A percentile compares a stretch with the other conserved stretches of the same genome.
Evolutionary conservation across 2,329 filamentous ascomycete genomes (phyloP).

Genomic region (Penicillium sp.): DNA sequence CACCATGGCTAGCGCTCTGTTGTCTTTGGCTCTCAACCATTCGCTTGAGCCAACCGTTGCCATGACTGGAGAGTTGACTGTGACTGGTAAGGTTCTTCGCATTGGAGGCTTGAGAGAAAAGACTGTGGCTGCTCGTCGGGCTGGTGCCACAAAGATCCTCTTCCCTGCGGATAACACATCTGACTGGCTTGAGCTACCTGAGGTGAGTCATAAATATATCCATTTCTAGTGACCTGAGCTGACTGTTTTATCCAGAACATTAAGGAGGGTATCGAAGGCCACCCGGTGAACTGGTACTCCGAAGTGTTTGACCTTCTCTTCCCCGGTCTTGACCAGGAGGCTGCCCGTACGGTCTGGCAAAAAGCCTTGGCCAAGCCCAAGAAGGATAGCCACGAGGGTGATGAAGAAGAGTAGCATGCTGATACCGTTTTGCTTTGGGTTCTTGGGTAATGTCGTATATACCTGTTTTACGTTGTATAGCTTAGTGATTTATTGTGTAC

Average conservation of each 20-base stretch:
- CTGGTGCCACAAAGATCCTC: conserved; percentile 87
- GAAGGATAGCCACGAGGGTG: conserved; percentile 37
- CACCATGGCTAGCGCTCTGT: conserved; percentile 92
- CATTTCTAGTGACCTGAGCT: conserved; percentile 11
- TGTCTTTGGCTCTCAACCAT: conserved; percentile 78
- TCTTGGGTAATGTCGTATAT: conserved; percentile 13
- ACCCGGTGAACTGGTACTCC: conserved; percentile 86
- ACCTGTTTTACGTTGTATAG: conserved; percentile 17
- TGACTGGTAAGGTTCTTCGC: conserved; percentile 92
- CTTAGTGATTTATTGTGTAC: conserved; percentile 25
- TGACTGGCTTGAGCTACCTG: conserved; percentile 94
- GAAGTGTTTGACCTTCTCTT: conserved; percentile 94
- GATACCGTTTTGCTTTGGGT: conserved; percentile 11
- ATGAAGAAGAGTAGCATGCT: conserved; percentile 27
- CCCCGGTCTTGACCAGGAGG: conserved; percentile 69
- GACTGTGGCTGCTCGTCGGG: conserved; percentile 89
- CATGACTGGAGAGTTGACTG: conserved; percentile 96
- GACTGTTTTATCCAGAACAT: conserved; percentile 69
- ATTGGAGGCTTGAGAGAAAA: conserved; percentile 96
- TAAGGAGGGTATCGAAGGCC: conserved; percentile 91
- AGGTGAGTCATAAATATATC: conserved; percentile 62
- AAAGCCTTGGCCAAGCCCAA: conserved; percentile 57
- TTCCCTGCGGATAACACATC: conserved; percentile 95
- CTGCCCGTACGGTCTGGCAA: conserved; percentile 72
- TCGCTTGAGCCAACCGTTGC: conserved; percentile 81